phyloP scores from a whole-genome alignment of 768 basidiomycete genomes.

The Leccinum arenicola region DNA sequence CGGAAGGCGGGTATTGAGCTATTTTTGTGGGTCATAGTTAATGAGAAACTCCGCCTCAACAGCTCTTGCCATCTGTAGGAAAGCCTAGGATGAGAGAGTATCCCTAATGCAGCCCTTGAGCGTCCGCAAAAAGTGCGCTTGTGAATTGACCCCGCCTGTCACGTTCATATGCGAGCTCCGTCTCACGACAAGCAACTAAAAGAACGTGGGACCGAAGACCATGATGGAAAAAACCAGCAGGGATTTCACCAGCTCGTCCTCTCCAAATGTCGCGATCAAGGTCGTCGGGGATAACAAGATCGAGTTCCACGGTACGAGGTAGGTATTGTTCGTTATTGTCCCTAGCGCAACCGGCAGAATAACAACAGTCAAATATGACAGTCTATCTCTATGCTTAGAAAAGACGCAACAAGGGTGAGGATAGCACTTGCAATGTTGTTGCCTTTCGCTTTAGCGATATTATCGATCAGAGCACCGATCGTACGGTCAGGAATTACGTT shows the following conservation, averaged over 20 bases:
- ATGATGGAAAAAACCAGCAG: conserved; percentile 22
- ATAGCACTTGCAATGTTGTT: conserved; percentile 32
- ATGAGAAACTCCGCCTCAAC: neutral
- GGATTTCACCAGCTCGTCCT: conserved; percentile 8
- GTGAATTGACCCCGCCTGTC: conserved; percentile 26
- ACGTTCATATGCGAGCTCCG: conserved; percentile 31
- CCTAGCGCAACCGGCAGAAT: conserved; percentile 38
- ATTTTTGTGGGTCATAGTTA: neutral
- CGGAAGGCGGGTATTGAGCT: neutral
- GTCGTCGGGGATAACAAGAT: neutral
- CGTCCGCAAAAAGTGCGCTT: conserved; percentile 14
- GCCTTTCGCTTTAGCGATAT: conserved; percentile 18
- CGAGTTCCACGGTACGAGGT: conserved; percentile 6
- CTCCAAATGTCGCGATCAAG: conserved; percentile 30
- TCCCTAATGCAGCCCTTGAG: conserved; percentile 1
- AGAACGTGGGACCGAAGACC: conserved; percentile 39
- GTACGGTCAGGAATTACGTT: too few relatives aligned
- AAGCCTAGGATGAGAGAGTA: neutral
- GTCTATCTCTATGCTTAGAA: conserved; percentile 29
- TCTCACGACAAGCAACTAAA: conserved; percentile 40
- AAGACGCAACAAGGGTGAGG: too few relatives aligned
- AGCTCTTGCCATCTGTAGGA: neutral
- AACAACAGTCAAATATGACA: conserved; percentile 48
- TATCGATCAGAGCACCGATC: conserved; percentile 20
- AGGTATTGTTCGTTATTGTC: neutral